These are phyloP conservation scores for Wickerhamomyces chambardii DNA, from an alignment of 805 yeast genomes.

Conservation along the genomic window DNA sequence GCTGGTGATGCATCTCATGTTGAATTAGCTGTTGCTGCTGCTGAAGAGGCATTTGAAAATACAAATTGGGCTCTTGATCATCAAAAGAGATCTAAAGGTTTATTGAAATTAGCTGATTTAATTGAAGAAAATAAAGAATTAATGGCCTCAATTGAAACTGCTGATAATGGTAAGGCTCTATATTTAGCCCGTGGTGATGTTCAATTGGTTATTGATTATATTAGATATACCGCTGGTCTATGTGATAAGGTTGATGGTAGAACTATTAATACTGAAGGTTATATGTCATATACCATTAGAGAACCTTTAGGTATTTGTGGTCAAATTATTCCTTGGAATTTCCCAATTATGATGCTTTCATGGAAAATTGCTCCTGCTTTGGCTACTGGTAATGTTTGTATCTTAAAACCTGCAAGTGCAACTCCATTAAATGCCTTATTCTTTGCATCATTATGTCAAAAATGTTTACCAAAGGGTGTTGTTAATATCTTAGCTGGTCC, in stretches of 20 bases:
- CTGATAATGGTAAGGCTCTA: constrained; percentile 73
- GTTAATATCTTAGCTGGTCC: constrained; percentile 68
- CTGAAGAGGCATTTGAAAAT: constrained; percentile 48
- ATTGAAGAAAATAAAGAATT: constrained; percentile 55
- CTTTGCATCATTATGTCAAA: constrained; percentile 50
- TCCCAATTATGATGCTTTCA: constrained; percentile 71
- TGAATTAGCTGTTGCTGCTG: constrained; percentile 25
- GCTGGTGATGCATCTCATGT: constrained; percentile 12
- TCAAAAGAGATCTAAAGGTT: constrained; percentile 37
- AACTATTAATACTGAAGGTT: constrained; percentile 54
- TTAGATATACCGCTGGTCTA: constrained; percentile 68
- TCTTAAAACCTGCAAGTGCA: constrained; percentile 69
- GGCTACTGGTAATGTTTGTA: constrained; percentile 68
- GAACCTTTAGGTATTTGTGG: constrained; percentile 82
- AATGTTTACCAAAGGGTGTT: constrained; percentile 70
- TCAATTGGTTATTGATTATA: constrained; percentile 49
- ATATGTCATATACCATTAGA: constrained; percentile 56
- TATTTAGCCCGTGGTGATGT: constrained; percentile 61
- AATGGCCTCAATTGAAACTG: constrained; percentile 59
- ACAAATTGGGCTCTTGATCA: constrained; percentile 58
- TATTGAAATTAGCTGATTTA: constrained; percentile 59
- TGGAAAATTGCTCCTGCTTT: constrained; percentile 80
- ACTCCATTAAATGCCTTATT: constrained; percentile 69
- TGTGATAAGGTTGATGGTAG: constrained; percentile 64
- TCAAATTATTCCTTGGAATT: constrained; percentile 81